A percentile compares a stretch with the other conserved stretches of the same genome.
Conservation (phyloP, 306 rosid species). For the Comarum palustre region DNA sequence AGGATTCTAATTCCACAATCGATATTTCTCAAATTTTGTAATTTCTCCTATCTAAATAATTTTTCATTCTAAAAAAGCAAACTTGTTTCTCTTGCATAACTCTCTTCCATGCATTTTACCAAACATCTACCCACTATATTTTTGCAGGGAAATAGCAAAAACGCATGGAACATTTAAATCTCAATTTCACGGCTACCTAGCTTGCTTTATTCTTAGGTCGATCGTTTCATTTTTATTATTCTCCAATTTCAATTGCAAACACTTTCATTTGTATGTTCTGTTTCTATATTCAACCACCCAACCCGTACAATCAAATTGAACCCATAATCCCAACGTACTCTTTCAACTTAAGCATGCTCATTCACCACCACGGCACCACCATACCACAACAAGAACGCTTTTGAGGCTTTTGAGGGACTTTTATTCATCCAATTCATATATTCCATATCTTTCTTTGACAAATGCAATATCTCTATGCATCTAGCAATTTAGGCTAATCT, state of each 20-base stretch:
- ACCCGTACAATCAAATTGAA: neutral
- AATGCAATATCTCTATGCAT: neutral
- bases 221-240: neutral
- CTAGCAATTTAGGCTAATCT: slow-evolving; percentile 12
- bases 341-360: slow-evolving; percentile 17
- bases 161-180: neutral
- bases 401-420: slow-evolving; percentile 25
- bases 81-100: neutral
- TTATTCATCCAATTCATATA: neutral
- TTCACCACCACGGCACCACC: slow-evolving; percentile 18
- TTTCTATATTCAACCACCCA: neutral
- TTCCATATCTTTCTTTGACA: slow-evolving; percentile 8
- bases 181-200: neutral
- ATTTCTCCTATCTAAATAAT: too few relatives aligned
- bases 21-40: too few relatives aligned
- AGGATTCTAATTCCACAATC: too few relatives aligned
- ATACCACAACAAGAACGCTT: slow-evolving; percentile 20
- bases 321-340: slow-evolving; percentile 8
- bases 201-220: neutral
- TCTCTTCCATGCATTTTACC: neutral
- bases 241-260: neutral
- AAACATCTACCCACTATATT: neutral
- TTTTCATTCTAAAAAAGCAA: too few relatives aligned
- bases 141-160: neutral
- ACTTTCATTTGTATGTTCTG: neutral